Evolutionary conservation across 176 grass and related monocot genomes (phyloP), one percentile per base, ranked within the genome.

Genomic region (Raddia distichophylla): DNA sequence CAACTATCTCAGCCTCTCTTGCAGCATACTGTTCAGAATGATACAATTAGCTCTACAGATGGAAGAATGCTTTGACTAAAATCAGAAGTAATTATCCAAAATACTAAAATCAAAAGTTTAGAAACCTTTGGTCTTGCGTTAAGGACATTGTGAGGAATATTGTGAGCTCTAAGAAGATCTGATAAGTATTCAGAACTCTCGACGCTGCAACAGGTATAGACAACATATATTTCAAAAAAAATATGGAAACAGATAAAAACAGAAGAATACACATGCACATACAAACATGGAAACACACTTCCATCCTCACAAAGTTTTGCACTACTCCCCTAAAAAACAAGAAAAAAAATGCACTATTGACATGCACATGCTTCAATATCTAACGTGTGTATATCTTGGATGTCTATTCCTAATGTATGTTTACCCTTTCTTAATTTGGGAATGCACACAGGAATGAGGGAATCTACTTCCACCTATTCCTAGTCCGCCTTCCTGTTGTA

Each of bases 181-280:
- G 95, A 98, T 68, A 98, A 84, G 63, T 94, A 94, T 70, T 98
- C 95, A 62, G 95, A 98, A 91, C 91, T 98, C 70, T 94, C 95
- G 73, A 98, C 92, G 65, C 95, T 98, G 84, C 37, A 89, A 67
- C 11, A 78, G 69, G 52, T 84, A 77, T 77, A 82, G 12, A 81
- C 10, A 75, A 20, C 20, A 78, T 54, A n/a, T 44, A 68, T 33
- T 75, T 69, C 64, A 89, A 73, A 40, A 35, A 71, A 89, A 73
- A 40, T 35, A 71, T 46, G 18, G 22, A 10, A 10, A 32, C 27
- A 27, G 27, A 27, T 0, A 6, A 49, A 59, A 43, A 9, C 11
- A 77, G 0, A 16, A 17, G 67, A 82, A 58, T 43, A n/a, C 10
- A 62, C 33, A 64, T 44, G 35, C 32, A 70, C 43, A 48, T 1